Evolutionary conservation across 441 rosid genomes (phyloP).

Genomic region (Adansonia grandidieri): DNA sequence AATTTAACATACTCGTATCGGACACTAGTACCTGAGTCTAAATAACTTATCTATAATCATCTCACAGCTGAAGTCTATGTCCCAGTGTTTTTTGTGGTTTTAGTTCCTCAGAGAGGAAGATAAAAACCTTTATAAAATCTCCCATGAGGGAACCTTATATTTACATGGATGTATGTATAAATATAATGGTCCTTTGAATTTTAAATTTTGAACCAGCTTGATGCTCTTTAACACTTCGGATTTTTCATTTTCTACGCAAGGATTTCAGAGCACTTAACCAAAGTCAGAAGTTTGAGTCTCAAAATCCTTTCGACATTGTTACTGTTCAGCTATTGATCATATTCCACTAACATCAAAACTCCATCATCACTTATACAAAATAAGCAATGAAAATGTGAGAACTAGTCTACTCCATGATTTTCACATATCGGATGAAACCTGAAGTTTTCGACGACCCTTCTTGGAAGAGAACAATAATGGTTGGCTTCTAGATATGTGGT

Average conservation of each 20-base stretch:
- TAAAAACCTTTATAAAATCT: slow-evolving; percentile 22
- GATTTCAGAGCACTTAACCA: not conserved
- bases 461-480: not conserved
- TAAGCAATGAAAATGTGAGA: not conserved
- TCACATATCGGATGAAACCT: not conserved
- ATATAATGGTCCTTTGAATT: not conserved
- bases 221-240: not conserved
- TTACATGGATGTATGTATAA: no score
- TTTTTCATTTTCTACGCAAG: not conserved
- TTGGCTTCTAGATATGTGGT: no score
- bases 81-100: slow-evolving; percentile 44
- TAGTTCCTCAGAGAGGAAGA: slow-evolving; percentile 39
- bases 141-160: no score
- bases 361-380: no score
- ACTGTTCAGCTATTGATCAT: no score
- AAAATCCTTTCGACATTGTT: no score
- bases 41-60: no score
- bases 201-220: slow-evolving; percentile 23
- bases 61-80: no score
- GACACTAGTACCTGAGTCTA: no score
- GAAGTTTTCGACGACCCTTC: not conserved
- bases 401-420: not conserved
- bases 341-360: no score
- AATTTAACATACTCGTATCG: no score
- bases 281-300: not conserved